phyloP scores from a whole-genome alignment of 2,329 filamentous ascomycete species.

The Sordariomycetes sp. region DNA sequence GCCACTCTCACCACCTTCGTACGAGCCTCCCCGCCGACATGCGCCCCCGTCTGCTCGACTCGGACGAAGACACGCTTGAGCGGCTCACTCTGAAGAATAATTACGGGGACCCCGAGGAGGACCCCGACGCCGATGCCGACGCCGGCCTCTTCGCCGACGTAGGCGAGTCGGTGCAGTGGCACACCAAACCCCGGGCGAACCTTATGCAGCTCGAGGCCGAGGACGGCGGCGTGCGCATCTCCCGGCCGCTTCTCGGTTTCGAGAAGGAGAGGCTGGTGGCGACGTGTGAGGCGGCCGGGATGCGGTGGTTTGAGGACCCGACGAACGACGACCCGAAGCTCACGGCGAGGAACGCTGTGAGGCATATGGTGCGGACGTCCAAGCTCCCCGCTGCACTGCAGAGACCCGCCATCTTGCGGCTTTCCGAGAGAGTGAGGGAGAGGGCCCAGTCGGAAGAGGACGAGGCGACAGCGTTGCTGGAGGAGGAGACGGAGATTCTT shows the following conservation, averaged over 20 bases:
- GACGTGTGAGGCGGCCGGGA: conserved; percentile 57
- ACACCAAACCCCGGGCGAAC: not conserved
- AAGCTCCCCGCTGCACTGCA: conserved; percentile 60
- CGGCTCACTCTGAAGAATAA: not conserved
- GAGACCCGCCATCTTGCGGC: conserved; percentile 48
- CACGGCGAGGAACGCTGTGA: conserved; percentile 72
- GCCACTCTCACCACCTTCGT: conserved; percentile 18
- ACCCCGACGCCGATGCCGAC: not conserved
- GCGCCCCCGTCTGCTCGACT: not conserved
- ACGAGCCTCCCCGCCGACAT: conserved; percentile 3
- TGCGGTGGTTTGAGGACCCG: conserved; percentile 73
- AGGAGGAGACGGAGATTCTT: conserved; percentile 26
- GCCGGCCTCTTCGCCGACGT: not conserved
- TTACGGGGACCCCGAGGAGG: not conserved
- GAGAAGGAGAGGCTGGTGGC: conserved; percentile 62
- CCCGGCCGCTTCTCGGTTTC: conserved; percentile 61
- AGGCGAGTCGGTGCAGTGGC: not conserved
- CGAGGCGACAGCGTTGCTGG: conserved; percentile 45
- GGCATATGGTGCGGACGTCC: conserved; percentile 49
- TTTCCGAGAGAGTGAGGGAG: conserved; percentile 42
- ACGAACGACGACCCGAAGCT: conserved; percentile 72
- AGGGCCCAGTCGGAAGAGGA: conserved; percentile 32
- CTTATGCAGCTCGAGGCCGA: conserved; percentile 31
- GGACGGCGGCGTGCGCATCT: conserved; percentile 53
- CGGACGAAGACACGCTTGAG: not conserved